Evolutionary conservation across 2,329 filamentous ascomycete species (phyloP).

Genomic region (Apiospora aurea): DNA sequence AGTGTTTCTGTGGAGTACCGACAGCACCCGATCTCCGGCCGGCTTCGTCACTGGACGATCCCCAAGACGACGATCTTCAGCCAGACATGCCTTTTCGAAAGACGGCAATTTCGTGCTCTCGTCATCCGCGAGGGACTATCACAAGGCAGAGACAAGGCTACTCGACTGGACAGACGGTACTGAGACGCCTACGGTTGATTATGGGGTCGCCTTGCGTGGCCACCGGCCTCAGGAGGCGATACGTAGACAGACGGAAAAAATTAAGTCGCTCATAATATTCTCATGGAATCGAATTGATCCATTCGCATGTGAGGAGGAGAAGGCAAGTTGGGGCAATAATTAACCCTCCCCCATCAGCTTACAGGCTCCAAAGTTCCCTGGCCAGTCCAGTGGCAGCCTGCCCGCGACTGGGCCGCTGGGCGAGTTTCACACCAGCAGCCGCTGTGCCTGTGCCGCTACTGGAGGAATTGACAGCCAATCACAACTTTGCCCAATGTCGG

Average conservation of each 20-base stretch:
- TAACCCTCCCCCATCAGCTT: conserved; percentile 3
- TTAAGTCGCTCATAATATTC: conserved; percentile 11
- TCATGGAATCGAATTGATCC: neutral
- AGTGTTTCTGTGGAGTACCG: neutral
- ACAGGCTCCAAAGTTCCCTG: neutral
- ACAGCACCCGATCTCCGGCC: conserved; percentile 19
- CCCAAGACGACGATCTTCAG: conserved; percentile 5
- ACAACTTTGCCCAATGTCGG: conserved; percentile 8
- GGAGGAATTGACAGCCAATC: conserved; percentile 25
- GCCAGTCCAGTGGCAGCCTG: neutral
- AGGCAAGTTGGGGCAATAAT: neutral
- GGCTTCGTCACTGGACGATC: conserved; percentile 19
- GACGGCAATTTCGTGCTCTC: neutral
- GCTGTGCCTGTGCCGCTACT: conserved; percentile 24
- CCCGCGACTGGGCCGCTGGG: neutral
- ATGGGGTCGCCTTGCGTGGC: neutral
- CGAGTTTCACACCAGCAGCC: conserved; percentile 30
- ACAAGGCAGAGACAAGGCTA: neutral
- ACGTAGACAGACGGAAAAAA: neutral
- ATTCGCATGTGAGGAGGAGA: conserved; percentile 7
- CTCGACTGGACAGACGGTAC: conserved; percentile 8
- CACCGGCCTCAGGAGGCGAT: neutral
- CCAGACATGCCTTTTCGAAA: neutral
- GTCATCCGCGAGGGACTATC: neutral
- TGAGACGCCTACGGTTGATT: neutral